Conservation (phyloP, 1,139 yeast genomes). For the Komagataea norvegica region DNA sequence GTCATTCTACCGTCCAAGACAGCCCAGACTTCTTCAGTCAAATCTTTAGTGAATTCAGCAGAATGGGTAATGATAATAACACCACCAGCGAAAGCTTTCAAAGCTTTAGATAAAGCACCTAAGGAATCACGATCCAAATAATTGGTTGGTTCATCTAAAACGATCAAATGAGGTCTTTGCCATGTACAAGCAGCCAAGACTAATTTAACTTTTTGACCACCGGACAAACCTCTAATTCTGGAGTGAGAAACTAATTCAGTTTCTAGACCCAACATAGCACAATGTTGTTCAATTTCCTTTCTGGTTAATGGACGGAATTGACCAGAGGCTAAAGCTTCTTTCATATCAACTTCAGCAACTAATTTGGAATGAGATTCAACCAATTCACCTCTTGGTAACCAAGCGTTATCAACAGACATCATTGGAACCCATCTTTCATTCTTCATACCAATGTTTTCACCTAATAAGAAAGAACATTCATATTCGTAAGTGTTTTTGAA, state of each 20-base stretch:
- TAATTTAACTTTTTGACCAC: slow-evolving; percentile 99
- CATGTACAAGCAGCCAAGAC: slow-evolving; percentile 99
- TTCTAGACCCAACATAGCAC: slow-evolving; percentile 97
- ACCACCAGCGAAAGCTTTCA: slow-evolving; percentile 99
- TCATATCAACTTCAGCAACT: slow-evolving; percentile 99
- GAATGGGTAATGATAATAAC: slow-evolving; percentile 99
- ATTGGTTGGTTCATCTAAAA: slow-evolving; percentile 98
- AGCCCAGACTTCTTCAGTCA: slow-evolving; percentile 99
- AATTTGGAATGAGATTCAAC: slow-evolving; percentile 97
- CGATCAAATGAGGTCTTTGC: slow-evolving; percentile 99
- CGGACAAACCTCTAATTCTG: slow-evolving; percentile 99
- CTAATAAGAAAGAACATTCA: slow-evolving; percentile 94
- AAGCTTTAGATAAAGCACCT: slow-evolving; percentile 98
- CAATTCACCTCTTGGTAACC: slow-evolving; percentile 99
- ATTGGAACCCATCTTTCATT: slow-evolving; percentile 99
- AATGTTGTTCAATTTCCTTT: slow-evolving; percentile 98
- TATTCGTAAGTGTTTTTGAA: slow-evolving; percentile 99
- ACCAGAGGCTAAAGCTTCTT: slow-evolving; percentile 99
- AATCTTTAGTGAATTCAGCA: slow-evolving; percentile 98
- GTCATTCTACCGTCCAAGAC: slow-evolving; percentile 97
- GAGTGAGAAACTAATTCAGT: slow-evolving; percentile 99
- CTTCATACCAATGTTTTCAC: slow-evolving; percentile 99
- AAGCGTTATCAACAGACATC: slow-evolving; percentile 99
- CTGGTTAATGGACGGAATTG: slow-evolving; percentile 99
- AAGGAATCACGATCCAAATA: slow-evolving; percentile 98